These are phyloP conservation scores for Saccharomycopsis amapae DNA, from an alignment of 805 yeast species.

Conservation along the genomic window DNA sequence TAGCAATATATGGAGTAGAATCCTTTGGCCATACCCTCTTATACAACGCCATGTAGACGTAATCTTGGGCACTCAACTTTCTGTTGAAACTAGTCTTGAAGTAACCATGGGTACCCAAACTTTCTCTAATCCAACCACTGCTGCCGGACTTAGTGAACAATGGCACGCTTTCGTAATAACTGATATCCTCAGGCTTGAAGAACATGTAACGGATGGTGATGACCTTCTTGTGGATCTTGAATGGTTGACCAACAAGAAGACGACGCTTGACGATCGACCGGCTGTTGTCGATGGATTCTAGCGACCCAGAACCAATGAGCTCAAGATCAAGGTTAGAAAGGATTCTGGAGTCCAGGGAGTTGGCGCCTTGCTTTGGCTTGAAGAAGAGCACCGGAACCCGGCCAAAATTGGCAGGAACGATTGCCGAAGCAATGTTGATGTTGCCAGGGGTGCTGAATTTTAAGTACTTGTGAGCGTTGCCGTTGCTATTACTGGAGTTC, in stretches of 20 bases:
- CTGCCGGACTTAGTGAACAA: slow-evolving; percentile 89
- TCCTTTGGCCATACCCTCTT: slow-evolving; percentile 86
- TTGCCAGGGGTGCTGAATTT: slow-evolving; percentile 76
- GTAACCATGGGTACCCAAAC: slow-evolving; percentile 97
- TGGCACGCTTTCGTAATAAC: slow-evolving; percentile 86
- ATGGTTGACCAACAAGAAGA: slow-evolving; percentile 87
- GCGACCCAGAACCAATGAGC: slow-evolving; percentile 84
- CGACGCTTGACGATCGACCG: slow-evolving; percentile 84
- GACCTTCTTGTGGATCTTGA: slow-evolving; percentile 87
- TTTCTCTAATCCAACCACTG: slow-evolving; percentile 88
- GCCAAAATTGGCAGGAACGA: slow-evolving; percentile 81
- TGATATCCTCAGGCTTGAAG: slow-evolving; percentile 83
- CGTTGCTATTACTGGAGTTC: slow-evolving; percentile 63
- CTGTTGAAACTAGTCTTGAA: slow-evolving; percentile 94
- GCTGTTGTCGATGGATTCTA: slow-evolving; percentile 76
- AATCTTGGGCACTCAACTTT: slow-evolving; percentile 83
- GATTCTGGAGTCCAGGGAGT: slow-evolving; percentile 30
- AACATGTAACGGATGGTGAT: slow-evolving; percentile 96
- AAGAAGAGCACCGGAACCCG: slow-evolving; percentile 81
- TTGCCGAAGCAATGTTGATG: slow-evolving; percentile 71
- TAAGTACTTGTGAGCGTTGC: slow-evolving; percentile 77
- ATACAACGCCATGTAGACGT: slow-evolving; percentile 87
- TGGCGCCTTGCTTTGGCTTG: slow-evolving; percentile 41
- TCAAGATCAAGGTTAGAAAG: slow-evolving; percentile 48
- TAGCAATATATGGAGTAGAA: slow-evolving; percentile 15